A percentile compares a stretch with the other conserved stretches of the same genome.
Evolutionary conservation across 2,329 filamentous ascomycete genomes (phyloP).

Genomic region (Aspergillus sp.): DNA sequence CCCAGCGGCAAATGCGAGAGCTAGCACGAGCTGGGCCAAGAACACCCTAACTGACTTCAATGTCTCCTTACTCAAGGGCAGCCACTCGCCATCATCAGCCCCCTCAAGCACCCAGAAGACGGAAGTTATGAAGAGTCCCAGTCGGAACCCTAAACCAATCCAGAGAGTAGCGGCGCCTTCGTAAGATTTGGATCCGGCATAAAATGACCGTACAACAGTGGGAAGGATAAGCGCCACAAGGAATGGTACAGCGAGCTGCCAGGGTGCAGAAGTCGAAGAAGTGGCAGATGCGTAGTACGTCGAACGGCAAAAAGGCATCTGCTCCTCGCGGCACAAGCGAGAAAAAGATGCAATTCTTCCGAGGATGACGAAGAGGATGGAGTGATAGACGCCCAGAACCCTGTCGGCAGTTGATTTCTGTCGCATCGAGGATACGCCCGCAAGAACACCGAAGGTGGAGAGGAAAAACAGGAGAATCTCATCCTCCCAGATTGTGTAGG

Average conservation of each 20-base stretch:
- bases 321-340: slow-evolving; percentile 91
- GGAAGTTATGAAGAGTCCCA: slow-evolving; percentile 73
- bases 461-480: slow-evolving; percentile 91
- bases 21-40: slow-evolving; percentile 77
- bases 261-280: slow-evolving; percentile 88
- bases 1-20: slow-evolving; percentile 78
- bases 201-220: slow-evolving; percentile 78
- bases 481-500: slow-evolving; percentile 98
- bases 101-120: slow-evolving; percentile 87
- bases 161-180: slow-evolving; percentile 82
- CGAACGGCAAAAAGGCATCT: slow-evolving; percentile 94
- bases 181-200: slow-evolving; percentile 79
- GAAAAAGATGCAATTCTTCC: slow-evolving; percentile 82
- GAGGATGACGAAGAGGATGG: slow-evolving; percentile 76
- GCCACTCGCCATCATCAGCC: slow-evolving; percentile 80
- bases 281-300: slow-evolving; percentile 93
- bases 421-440: slow-evolving; percentile 72
- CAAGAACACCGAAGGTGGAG: slow-evolving; percentile 78
- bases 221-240: slow-evolving; percentile 72
- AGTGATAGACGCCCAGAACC: slow-evolving; percentile 79
- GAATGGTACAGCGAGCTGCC: slow-evolving; percentile 83
- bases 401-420: slow-evolving; percentile 68
- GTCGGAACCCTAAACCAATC: slow-evolving; percentile 78
- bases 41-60: slow-evolving; percentile 76
- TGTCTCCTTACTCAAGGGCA: slow-evolving; percentile 61